A percentile compares a stretch with the other conserved stretches of the same genome.
Conservation (phyloP, 1,139 yeast genomes). For the Kodamaea anthophila region DNA sequence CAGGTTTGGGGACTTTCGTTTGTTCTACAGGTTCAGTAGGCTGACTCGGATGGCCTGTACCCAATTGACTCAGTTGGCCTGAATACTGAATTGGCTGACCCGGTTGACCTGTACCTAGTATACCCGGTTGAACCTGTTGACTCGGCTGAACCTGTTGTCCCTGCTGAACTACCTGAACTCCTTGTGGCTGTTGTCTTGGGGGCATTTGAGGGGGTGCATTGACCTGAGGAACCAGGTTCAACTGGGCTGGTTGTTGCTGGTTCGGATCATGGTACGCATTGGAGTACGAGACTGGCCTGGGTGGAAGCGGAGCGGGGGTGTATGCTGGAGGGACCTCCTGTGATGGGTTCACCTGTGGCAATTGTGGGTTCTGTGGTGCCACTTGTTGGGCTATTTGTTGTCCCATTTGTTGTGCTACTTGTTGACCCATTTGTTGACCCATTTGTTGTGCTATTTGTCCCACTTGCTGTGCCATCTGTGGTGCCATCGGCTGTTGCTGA, state of each 20-base stretch:
- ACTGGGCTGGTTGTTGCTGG: not conserved
- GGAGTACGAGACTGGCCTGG: not conserved
- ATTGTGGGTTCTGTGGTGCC: not conserved
- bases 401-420: slow-evolving; percentile 1
- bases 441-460: slow-evolving; percentile 1
- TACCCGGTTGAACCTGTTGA: too few species aligned
- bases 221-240: too few species aligned
- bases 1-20: not conserved
- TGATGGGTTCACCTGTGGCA: too few species aligned
- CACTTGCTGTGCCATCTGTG: not conserved
- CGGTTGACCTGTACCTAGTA: too few species aligned
- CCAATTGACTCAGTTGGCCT: not conserved
- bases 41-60: not conserved
- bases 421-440: slow-evolving; percentile 1
- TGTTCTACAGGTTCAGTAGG: not conserved
- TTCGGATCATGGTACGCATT: too few species aligned
- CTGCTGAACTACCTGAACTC: slow-evolving; percentile 1
- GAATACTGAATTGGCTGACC: too few species aligned
- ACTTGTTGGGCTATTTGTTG: not conserved
- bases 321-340: not conserved
- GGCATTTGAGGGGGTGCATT: slow-evolving; percentile 1
- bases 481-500: slow-evolving; percentile 1
- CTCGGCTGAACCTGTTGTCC: not conserved
- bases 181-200: not conserved
- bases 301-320: slow-evolving; percentile 1